Conservation (phyloP, 1,139 yeast genomes). For the Arxiozyma heterogenica region DNA sequence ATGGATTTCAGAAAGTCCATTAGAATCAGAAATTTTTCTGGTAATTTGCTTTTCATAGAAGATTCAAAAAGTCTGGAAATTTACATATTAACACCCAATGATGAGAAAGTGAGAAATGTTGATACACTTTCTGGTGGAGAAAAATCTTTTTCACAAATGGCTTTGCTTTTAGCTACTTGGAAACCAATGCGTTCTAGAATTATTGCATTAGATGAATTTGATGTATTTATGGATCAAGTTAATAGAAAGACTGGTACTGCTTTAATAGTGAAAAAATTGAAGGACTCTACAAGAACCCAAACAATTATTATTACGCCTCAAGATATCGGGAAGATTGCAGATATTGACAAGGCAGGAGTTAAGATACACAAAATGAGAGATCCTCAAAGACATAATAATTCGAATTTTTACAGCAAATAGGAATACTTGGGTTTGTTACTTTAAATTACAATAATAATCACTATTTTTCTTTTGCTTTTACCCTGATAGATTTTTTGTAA, state of each 20-base stretch:
- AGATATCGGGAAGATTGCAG: conserved; percentile 72
- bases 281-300: conserved; percentile 54
- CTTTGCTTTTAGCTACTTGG: conserved; percentile 86
- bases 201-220: conserved; percentile 92
- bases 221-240: conserved; percentile 94
- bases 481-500: background rate
- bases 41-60: conserved; percentile 57
- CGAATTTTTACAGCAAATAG: conserved; percentile 8
- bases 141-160: conserved; percentile 86
- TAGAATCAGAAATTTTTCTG: conserved; percentile 64
- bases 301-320: conserved; percentile 93
- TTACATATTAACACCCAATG: conserved; percentile 49
- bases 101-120: conserved; percentile 54
- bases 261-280: conserved; percentile 60
- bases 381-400: conserved; percentile 30
- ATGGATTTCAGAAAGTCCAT: conserved; percentile 51
- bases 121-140: conserved; percentile 95
- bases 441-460: background rate
- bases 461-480: too few species aligned
- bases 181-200: conserved; percentile 78
- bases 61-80: conserved; percentile 43
- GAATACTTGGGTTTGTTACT: background rate
- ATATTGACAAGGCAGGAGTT: conserved; percentile 51
- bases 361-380: conserved; percentile 57
- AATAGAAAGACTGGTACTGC: conserved; percentile 75